Evolutionary conservation across 176 grass and related monocot genomes (phyloP), one percentile per base, ranked within the genome.

Genomic region (Neostapfia colusana): DNA sequence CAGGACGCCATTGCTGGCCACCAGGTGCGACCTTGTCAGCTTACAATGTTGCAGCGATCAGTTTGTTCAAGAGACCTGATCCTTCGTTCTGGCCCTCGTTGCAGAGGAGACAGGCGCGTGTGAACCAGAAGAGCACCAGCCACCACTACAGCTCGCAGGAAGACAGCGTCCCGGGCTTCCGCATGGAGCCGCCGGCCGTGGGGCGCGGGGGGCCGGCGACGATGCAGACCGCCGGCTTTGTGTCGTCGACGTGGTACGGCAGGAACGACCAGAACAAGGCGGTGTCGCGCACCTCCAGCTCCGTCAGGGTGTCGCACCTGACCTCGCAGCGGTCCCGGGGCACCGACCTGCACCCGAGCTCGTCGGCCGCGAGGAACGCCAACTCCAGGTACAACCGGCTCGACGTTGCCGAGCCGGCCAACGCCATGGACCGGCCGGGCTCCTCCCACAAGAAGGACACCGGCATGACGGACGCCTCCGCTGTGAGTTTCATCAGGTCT

Each of bases 341-440:
- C 81, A 85, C 91, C 8, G 91, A 93, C 81, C 81, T 91, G 40
- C 87, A 93, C 63, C 84, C 81, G 65, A 85, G 74, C 85, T 35
- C 86, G 50, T 85, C 80, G 36, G 70, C 83, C 3, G 34, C 80
- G 65, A 68, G 71, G 75, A 89, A 84, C 62, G 56, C 75, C 69
- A 83, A 83, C 75, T 53, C 74, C 69, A 55, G 53, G 58, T 78
- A 89, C 88, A 89, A 85, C 51, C 69, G 76, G 11, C 77, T 93
- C 24, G 90, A 93, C 51, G 83, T 81, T 55, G 80, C 70, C 8
- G 84, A 89, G 75, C 83, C 86, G 24, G 86, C 82, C 63, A 83
- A 21, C 53, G 75, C 73, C 41, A 74, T 92, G 24, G 87, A 85
- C 62, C 42, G 86, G 66, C 62, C 88, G 2, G 43, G 64, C 34